Evolutionary conservation across 768 basidiomycete species (phyloP).

Genomic region (Rhodotorula kratochvilovae): DNA sequence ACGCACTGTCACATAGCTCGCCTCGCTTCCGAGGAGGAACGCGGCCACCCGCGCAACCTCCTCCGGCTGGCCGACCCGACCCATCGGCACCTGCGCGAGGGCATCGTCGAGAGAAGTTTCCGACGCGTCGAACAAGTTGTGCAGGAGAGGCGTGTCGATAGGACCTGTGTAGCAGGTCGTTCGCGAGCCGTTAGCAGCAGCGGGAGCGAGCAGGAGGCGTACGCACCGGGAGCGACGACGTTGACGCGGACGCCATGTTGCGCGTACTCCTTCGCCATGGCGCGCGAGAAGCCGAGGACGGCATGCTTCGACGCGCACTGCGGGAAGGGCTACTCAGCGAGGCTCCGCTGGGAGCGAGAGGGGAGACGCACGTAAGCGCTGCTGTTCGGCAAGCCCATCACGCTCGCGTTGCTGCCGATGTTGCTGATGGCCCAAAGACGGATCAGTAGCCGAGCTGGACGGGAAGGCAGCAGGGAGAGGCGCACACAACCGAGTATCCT

Average conservation of each 20-base stretch:
- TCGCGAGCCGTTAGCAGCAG: too few species aligned
- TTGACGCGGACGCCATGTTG: slow-evolving; percentile 14
- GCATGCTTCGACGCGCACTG: slow-evolving; percentile 38
- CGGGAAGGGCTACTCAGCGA: not conserved
- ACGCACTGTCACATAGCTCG: slow-evolving; percentile 34
- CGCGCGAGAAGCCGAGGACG: slow-evolving; percentile 27
- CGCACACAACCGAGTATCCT: slow-evolving; percentile 30
- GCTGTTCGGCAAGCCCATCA: slow-evolving; percentile 8
- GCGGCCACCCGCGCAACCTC: slow-evolving; percentile 32
- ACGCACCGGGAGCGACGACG: slow-evolving; percentile 32
- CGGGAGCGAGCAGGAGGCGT: not conserved
- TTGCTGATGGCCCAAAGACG: slow-evolving; percentile 3
- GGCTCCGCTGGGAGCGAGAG: not conserved
- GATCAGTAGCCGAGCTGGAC: not conserved
- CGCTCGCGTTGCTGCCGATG: slow-evolving; percentile 22
- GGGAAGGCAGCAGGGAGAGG: too few species aligned
- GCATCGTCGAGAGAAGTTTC: slow-evolving; percentile 8
- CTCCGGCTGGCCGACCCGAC: slow-evolving; percentile 22
- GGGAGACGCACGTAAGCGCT: slow-evolving; percentile 13
- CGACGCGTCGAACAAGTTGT: slow-evolving; percentile 4
- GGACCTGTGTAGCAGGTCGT: slow-evolving; percentile 7
- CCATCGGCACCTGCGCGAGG: slow-evolving; percentile 16
- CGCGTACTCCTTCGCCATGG: slow-evolving; percentile 31
- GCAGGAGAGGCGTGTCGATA: slow-evolving; percentile 29
- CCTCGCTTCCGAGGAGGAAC: slow-evolving; percentile 25